A percentile compares a stretch with the other conserved stretches of the same genome.
Conservation (phyloP, 2,329 filamentous ascomycete genomes). For the Bretziella fagacearum region DNA sequence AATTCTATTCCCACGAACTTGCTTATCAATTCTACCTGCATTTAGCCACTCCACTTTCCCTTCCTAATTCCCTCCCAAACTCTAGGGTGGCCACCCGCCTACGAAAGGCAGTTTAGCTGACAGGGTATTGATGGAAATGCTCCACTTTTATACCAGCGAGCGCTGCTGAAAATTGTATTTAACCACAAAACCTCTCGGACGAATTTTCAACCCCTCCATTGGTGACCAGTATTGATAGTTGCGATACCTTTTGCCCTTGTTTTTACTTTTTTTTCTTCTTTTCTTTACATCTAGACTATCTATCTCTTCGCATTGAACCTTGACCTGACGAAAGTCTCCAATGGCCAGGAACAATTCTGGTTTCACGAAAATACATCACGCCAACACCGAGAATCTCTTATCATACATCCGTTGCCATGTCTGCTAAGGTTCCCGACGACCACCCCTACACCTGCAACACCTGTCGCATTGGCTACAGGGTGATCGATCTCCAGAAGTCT, state of each 20-base stretch:
- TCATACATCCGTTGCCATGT: slow-evolving; percentile 4
- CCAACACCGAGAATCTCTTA: not conserved
- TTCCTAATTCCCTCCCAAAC: not conserved
- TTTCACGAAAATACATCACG: not conserved
- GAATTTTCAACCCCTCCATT: slow-evolving; percentile 15
- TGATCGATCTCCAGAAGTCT: slow-evolving; percentile 76
- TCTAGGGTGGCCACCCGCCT: not conserved
- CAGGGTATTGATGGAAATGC: not conserved
- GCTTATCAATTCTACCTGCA: not conserved
- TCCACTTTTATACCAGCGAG: not conserved
- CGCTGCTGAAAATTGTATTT: not conserved
- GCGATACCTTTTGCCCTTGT: not conserved
- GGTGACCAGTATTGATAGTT: not conserved
- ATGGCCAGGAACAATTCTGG: not conserved
- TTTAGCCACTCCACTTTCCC: not conserved
- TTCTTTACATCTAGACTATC: not conserved
- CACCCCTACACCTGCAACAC: slow-evolving; percentile 98
- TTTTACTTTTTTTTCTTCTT: not conserved
- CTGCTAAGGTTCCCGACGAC: slow-evolving; percentile 28
- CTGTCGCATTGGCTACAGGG: slow-evolving; percentile 90
- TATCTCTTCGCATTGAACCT: not conserved
- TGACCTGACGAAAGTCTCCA: not conserved
- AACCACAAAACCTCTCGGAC: slow-evolving; percentile 10
- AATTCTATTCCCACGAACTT: not conserved
- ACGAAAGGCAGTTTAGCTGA: not conserved